Conservation (phyloP, 1,139 yeast genomes). For the Torulaspora globosa region DNA sequence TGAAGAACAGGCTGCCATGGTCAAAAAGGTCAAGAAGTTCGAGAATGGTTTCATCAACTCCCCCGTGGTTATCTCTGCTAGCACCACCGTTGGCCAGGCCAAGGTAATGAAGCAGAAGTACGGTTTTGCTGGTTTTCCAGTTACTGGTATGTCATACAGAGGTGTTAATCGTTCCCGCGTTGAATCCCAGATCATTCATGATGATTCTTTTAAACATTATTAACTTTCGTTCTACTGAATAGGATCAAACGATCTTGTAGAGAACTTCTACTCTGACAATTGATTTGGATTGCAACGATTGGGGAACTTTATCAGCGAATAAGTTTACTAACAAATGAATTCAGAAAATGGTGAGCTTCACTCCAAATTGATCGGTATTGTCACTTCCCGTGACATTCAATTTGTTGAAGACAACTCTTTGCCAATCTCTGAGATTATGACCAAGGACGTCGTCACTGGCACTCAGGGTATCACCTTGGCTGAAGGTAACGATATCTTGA, state of each 20-base stretch:
- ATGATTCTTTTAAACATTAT: conserved; percentile 50
- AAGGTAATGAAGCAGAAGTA: conserved; percentile 62
- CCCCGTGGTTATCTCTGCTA: conserved; percentile 81
- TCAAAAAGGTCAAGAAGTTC: conserved; percentile 88
- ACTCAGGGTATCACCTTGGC: conserved; percentile 71
- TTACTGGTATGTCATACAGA: conserved; percentile 79
- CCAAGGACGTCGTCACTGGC: conserved; percentile 82
- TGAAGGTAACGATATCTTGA: conserved; percentile 86
- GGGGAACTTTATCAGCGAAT: neutral
- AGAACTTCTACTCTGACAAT: conserved; percentile 48
- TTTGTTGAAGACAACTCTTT: conserved; percentile 73
- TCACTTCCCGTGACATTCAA: conserved; percentile 96
- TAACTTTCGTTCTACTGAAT: conserved; percentile 99
- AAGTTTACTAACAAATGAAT: conserved; percentile 8
- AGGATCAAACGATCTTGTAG: conserved; percentile 98
- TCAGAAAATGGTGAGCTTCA: conserved; percentile 79
- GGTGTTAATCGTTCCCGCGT: conserved; percentile 9
- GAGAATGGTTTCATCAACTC: conserved; percentile 97
- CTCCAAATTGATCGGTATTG: conserved; percentile 88
- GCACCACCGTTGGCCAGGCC: conserved; percentile 74
- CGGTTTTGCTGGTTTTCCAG: conserved; percentile 98
- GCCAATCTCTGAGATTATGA: conserved; percentile 77
- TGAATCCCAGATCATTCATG: conserved; percentile 38
- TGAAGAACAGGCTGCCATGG: conserved; percentile 99
- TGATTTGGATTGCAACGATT: neutral